Evolutionary conservation across 495 filamentous ascomycete genomes (phyloP).

Genomic region (Penicillium canariense): DNA sequence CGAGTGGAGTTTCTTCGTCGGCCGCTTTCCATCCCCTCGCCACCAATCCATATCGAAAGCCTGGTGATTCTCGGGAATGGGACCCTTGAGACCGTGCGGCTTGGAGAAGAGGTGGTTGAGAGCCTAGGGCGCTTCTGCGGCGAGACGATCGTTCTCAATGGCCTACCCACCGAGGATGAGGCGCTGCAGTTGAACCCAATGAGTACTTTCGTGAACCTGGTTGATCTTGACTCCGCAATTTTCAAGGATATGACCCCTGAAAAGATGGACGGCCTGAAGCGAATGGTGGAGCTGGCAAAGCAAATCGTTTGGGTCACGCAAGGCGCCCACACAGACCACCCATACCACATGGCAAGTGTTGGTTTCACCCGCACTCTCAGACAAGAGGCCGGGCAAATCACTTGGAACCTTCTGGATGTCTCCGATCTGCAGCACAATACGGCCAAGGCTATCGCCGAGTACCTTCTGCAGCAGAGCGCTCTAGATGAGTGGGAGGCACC

Average conservation of each 20-base stretch:
- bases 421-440: background rate
- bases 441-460: background rate
- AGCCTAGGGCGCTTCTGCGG: background rate
- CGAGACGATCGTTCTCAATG: background rate
- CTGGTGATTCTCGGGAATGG: background rate
- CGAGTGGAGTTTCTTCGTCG: constrained; percentile 23
- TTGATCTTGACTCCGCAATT: constrained; percentile 43
- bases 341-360: constrained; percentile 32
- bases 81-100: background rate
- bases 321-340: constrained; percentile 21
- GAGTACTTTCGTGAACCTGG: constrained; percentile 32
- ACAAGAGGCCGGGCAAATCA: constrained; percentile 23
- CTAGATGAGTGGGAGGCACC: background rate
- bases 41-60: background rate
- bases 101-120: background rate
- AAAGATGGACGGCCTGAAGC: constrained; percentile 10
- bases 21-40: constrained; percentile 1
- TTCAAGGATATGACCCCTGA: constrained; percentile 36
- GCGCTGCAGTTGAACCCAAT: background rate
- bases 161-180: background rate
- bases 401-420: constrained; percentile 30
- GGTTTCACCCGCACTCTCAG: constrained; percentile 30
- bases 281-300: constrained; percentile 26
- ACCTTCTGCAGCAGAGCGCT: background rate
- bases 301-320: constrained; percentile 39